Evolutionary conservation across 768 basidiomycete genomes (phyloP).

Genomic region (Serendipita sp.): DNA sequence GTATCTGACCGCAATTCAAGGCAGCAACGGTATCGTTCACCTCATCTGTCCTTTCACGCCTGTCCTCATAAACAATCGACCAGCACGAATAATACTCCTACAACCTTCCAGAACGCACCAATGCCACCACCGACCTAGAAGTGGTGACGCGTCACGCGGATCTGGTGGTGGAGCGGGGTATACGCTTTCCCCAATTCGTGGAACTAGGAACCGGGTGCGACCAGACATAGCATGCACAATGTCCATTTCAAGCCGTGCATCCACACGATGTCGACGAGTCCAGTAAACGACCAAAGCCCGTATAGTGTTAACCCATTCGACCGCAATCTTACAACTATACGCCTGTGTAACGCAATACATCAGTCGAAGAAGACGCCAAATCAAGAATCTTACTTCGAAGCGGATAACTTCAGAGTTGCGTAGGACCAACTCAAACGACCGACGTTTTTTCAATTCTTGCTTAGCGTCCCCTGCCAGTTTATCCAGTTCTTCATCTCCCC

Average conservation of each 20-base stretch:
- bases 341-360: constrained; percentile 28
- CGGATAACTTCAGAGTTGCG: constrained; percentile 50
- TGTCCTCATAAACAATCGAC: constrained; percentile 54
- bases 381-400: constrained; percentile 48
- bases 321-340: constrained; percentile 43
- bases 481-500: constrained; percentile 40
- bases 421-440: constrained; percentile 66
- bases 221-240: constrained; percentile 37
- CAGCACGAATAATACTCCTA: constrained; percentile 53
- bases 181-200: constrained; percentile 29
- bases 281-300: constrained; percentile 60
- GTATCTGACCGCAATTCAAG: neutral
- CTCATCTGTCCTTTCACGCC: constrained; percentile 63
- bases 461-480: constrained; percentile 26
- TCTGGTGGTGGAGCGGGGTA: constrained; percentile 39
- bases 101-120: constrained; percentile 81
- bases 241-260: constrained; percentile 71
- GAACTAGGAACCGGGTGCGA: constrained; percentile 19
- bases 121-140: constrained; percentile 55
- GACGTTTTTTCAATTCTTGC: constrained; percentile 33
- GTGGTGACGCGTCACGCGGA: constrained; percentile 36
- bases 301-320: constrained; percentile 77
- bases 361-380: neutral
- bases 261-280: constrained; percentile 56
- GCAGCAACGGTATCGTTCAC: constrained; percentile 29